Percentiles rank a stretch among this genome's conserved stretches.
Evolutionary conservation across 495 filamentous ascomycete genomes (phyloP).

Genomic region (Podospora tetraspora): DNA sequence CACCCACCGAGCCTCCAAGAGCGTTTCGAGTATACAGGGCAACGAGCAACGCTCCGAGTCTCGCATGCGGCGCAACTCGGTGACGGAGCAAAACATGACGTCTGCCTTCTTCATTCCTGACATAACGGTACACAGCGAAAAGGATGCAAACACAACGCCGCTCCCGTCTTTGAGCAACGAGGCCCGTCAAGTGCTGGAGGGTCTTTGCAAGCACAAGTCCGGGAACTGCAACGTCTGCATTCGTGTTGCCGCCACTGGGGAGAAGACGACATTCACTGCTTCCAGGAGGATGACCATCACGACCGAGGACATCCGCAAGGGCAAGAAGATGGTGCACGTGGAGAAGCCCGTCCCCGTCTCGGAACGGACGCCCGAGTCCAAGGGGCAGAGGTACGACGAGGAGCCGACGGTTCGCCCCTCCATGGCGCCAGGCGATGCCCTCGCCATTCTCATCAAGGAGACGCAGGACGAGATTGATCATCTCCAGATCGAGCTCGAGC

Average conservation of each 20-base stretch:
- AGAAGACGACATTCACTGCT: constrained; percentile 16
- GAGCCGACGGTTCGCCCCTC: constrained; percentile 75
- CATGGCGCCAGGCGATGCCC: constrained; percentile 64
- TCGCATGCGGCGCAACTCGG: constrained; percentile 29
- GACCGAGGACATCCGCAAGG: constrained; percentile 23
- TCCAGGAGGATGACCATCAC: constrained; percentile 21
- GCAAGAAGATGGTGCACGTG: constrained; percentile 55
- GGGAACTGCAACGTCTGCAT: constrained; percentile 71
- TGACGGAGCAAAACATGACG: constrained; percentile 59
- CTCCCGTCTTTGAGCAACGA: constrained; percentile 42
- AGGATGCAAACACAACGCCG: constrained; percentile 15
- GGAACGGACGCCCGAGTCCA: constrained; percentile 45
- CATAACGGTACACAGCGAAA: constrained; percentile 38
- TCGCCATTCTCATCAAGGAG: constrained; percentile 73
- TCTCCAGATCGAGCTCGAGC: constrained; percentile 60
- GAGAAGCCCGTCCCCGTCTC: constrained; percentile 68
- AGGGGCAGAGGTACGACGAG: constrained; percentile 48
- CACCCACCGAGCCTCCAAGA: constrained; percentile 15
- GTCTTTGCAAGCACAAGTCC: constrained; percentile 57
- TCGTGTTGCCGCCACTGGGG: constrained; percentile 46
- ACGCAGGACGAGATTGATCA: constrained; percentile 80
- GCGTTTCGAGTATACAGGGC: constrained; percentile 14
- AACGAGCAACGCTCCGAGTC: constrained; percentile 22
- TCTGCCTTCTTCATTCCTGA: constrained; percentile 63
- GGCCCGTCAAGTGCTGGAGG: constrained; percentile 55